Evolutionary conservation across 2,329 filamentous ascomycete genomes (phyloP), one percentile per base, ranked within the genome.

Genomic region (Xylaria polymorpha): DNA sequence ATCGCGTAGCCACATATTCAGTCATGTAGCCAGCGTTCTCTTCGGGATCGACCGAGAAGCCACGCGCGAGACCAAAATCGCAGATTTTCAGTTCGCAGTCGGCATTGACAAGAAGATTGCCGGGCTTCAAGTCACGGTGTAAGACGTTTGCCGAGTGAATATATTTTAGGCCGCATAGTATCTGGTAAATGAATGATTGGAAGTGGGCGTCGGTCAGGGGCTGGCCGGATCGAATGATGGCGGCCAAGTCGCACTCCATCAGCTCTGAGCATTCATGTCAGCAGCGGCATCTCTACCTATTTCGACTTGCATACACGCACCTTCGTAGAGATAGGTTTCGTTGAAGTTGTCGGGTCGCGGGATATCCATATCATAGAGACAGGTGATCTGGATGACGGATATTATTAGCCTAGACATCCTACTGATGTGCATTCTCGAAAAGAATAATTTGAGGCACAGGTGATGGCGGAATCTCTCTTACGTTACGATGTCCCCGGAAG

Each of bases 11-110:
- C 65, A 99, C 96, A 78, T 99, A 99, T 83, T 99, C 96, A 12
- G 96, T 99, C 96, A 99, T 98, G 83, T 98, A 99, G 25, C 96
- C 96, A 20, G 96, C 96, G 80, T 98, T 98, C 84, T 99, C 95
- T 81, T 99, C 94, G 1, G 96, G 96, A 75, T 98, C 95, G 78
- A 97, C 91, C 3, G 94, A 98, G 85, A 99, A 98, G 67, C 96
- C 96, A 86, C 96, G 90, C 5, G 96, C 96, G 67, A 99, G 87
- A 77, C 96, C 96, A 79, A 99, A 99, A 83, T 99, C 96, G 83
- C 93, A 97, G 82, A 99, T 98, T 88, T 99, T 99, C 75, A 99
- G 90, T 86, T 99, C 96, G 82, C 96, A 99, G 83, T 99, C 96
- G 83, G 96, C 96, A 79, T 99, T 99, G 80, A 99, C 96, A 51